phyloP scores from a whole-genome alignment of 1,284 basidiomycete genomes.

The Moesziomyces aphidis region DNA sequence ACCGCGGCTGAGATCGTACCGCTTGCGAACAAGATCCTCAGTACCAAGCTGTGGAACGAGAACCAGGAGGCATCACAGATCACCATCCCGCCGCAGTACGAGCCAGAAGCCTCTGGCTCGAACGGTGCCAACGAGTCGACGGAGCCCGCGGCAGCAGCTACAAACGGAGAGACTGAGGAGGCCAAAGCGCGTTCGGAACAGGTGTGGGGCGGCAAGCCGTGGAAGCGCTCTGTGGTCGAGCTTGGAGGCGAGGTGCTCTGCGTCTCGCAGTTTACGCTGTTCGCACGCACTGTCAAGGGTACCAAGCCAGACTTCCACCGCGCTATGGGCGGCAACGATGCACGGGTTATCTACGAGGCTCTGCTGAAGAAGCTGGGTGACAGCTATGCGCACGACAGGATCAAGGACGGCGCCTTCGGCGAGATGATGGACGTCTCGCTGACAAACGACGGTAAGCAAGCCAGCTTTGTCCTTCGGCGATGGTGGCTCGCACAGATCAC shows the following conservation, averaged over 20 bases:
- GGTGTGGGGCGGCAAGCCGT: slow-evolving; percentile 59
- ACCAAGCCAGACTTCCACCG: slow-evolving; percentile 66
- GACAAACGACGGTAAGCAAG: slow-evolving; percentile 57
- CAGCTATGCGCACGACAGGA: slow-evolving; percentile 39
- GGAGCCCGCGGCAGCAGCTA: neutral
- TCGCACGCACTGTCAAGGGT: slow-evolving; percentile 61
- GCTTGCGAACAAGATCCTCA: slow-evolving; percentile 56
- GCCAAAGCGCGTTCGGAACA: slow-evolving; percentile 40
- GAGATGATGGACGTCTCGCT: slow-evolving; percentile 66
- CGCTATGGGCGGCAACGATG: slow-evolving; percentile 54
- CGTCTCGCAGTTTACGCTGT: slow-evolving; percentile 65
- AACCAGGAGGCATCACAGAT: slow-evolving; percentile 39
- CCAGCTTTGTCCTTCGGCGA: neutral
- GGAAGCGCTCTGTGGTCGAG: slow-evolving; percentile 58
- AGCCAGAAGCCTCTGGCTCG: slow-evolving; percentile 10
- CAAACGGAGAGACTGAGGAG: slow-evolving; percentile 3
- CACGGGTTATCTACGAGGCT: slow-evolving; percentile 54
- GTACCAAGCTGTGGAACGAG: slow-evolving; percentile 63
- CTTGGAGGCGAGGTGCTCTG: slow-evolving; percentile 63
- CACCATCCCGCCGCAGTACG: slow-evolving; percentile 41
- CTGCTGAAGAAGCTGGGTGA: slow-evolving; percentile 50
- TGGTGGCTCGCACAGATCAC: neutral
- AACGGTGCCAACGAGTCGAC: neutral
- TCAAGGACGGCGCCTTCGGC: slow-evolving; percentile 64
- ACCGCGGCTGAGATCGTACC: slow-evolving; percentile 53